Conservation (phyloP, 805 yeast genomes). For the Kuraishia molischiana region DNA sequence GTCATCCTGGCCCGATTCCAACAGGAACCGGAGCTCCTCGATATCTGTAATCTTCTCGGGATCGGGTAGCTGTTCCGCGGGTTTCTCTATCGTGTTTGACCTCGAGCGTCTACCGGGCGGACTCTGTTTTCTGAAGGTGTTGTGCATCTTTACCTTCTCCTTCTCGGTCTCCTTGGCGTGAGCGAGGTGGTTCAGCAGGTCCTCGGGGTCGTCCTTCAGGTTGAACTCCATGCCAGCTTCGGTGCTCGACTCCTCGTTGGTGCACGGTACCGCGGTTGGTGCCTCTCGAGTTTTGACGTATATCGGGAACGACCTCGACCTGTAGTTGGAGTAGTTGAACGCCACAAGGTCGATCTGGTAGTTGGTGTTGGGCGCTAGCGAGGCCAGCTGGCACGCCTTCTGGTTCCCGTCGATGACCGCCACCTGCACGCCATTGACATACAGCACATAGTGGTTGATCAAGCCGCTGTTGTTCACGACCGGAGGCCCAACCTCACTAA, state of each 20-base stretch:
- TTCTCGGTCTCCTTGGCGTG: slow-evolving; percentile 21
- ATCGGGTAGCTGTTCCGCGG: slow-evolving; percentile 7
- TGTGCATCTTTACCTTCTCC: slow-evolving; percentile 18
- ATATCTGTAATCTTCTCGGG: slow-evolving; percentile 22
- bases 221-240: slow-evolving; percentile 8
- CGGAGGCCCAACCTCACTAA: neutral
- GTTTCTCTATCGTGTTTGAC: slow-evolving; percentile 23
- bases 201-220: slow-evolving; percentile 27
- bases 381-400: slow-evolving; percentile 23
- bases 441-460: slow-evolving; percentile 26
- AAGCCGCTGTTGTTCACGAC: neutral
- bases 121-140: slow-evolving; percentile 15
- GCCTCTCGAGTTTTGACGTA: slow-evolving; percentile 26
- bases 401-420: slow-evolving; percentile 23
- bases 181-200: slow-evolving; percentile 19
- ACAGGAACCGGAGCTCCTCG: slow-evolving; percentile 29
- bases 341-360: slow-evolving; percentile 35
- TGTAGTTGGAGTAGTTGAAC: slow-evolving; percentile 26
- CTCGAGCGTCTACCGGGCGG: slow-evolving; percentile 21
- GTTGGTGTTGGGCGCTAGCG: slow-evolving; percentile 22
- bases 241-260: slow-evolving; percentile 1
- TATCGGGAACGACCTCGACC: slow-evolving; percentile 29
- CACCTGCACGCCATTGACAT: slow-evolving; percentile 28
- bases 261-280: neutral
- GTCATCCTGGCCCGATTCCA: slow-evolving; percentile 32